Evolutionary conservation across 2,329 filamentous ascomycete species (phyloP), one percentile per base, ranked within the genome.

Genomic region (Botryosphaeria dothidea): DNA sequence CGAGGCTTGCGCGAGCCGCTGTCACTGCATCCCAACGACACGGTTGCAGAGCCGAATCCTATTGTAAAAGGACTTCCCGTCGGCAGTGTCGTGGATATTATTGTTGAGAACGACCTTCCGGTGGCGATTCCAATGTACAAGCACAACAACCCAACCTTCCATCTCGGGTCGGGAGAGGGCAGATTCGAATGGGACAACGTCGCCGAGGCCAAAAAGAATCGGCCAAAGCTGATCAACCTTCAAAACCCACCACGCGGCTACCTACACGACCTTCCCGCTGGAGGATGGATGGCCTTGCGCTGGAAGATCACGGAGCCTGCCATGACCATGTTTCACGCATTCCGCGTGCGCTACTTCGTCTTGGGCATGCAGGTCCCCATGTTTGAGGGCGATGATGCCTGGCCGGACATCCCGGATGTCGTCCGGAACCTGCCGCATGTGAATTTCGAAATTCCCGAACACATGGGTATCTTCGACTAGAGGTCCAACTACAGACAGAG

Each of bases 341-440:
- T 67, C 41, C 62, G 65, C 3, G 68, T 68, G 25, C 63, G 61
- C 29, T 67, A 69, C 46, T 67, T 67, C 54, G 66, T 69, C 11
- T 62, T 68, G 17, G 68, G 67, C 15, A 69, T 69, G 67, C 67
- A 66, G 63, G 66, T 69, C 17, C 65, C 67, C 19, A 58, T 69
- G 56, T 67, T 69, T 29, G 67, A 68, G 49, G 66, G 68, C 8
- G 68, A 69, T 56, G 68, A 69, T 46, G 41, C 51, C 1, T 67
- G 67, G 66, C 66, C 67, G 15, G 68, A 69, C 52, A 31, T 67
- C 23, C 68, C 68, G 43, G 58, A 62, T 29, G 54, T 61, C 17
- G 63, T 67, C 27, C 60, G 58, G 56, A 51, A 66, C 36, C 66
- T 64, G 49, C 68, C 67, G 56, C 67, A 69, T 54, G 68, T 69